Percentiles rank a stretch among this genome's conserved stretches.
Evolutionary conservation across 306 rosid genomes (phyloP).

Genomic region (Cercis canadensis): DNA sequence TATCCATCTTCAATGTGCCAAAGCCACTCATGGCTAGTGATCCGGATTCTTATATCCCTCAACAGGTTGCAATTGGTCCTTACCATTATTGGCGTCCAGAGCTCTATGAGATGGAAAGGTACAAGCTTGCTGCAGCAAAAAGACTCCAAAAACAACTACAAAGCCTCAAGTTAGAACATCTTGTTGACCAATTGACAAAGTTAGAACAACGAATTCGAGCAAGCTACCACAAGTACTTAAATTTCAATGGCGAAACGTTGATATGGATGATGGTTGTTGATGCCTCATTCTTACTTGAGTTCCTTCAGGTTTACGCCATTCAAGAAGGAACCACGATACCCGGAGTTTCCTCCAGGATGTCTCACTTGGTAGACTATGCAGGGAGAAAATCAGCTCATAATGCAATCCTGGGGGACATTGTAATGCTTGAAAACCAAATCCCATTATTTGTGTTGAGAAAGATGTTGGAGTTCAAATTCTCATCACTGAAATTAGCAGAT

Average conservation of each 20-base stretch:
- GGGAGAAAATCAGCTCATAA: constrained; percentile 65
- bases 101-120: constrained; percentile 74
- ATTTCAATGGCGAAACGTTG: constrained; percentile 66
- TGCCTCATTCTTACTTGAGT: constrained; percentile 76
- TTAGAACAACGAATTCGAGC: constrained; percentile 59
- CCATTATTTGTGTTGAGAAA: constrained; percentile 80
- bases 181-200: constrained; percentile 63
- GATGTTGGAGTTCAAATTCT: constrained; percentile 60
- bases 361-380: constrained; percentile 58
- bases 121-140: constrained; percentile 70
- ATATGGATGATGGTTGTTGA: constrained; percentile 86
- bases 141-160: constrained; percentile 60
- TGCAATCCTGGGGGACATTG: constrained; percentile 68
- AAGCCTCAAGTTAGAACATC: constrained; percentile 50
- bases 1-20: constrained; percentile 78
- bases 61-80: constrained; percentile 81
- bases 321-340: constrained; percentile 37
- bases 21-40: constrained; percentile 45
- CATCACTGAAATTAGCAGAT: constrained; percentile 54
- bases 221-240: constrained; percentile 72
- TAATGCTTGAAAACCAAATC: constrained; percentile 89
- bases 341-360: constrained; percentile 68
- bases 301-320: constrained; percentile 57
- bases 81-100: constrained; percentile 74
- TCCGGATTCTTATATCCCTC: constrained; percentile 78